Evolutionary conservation across 2,329 filamentous ascomycete species (phyloP).

Genomic region (Paramyrothecium sp.): DNA sequence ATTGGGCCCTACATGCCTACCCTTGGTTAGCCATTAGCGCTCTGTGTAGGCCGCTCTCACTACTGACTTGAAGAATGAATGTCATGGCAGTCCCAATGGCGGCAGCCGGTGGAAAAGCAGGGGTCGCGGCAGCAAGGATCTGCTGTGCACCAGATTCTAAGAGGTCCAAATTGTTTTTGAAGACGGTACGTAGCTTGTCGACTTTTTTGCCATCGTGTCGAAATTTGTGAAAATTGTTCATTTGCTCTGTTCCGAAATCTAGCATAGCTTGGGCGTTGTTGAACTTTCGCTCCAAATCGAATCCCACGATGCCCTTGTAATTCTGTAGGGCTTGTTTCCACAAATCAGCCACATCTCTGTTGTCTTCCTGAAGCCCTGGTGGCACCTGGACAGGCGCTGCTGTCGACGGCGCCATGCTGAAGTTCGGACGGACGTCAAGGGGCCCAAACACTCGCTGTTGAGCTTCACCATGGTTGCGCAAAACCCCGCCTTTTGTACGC

Average conservation of each 20-base stretch:
- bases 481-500: too few relatives aligned
- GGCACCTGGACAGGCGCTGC: not conserved
- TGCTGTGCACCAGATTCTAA: conserved; percentile 26
- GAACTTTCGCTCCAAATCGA: conserved; percentile 26
- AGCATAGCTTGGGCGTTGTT: conserved; percentile 22
- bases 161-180: conserved; percentile 24
- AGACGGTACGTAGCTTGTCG: conserved; percentile 26
- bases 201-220: conserved; percentile 30
- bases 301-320: conserved; percentile 30
- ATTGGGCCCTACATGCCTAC: conserved; percentile 24
- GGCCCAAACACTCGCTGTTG: too few relatives aligned
- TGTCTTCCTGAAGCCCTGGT: conserved; percentile 20
- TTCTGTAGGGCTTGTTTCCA: conserved; percentile 29
- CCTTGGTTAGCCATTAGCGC: not conserved
- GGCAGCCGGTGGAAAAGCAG: conserved; percentile 28
- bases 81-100: conserved; percentile 32
- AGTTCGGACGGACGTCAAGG: too few relatives aligned
- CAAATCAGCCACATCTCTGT: conserved; percentile 25
- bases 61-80: conserved; percentile 23
- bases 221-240: conserved; percentile 29
- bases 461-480: too few relatives aligned
- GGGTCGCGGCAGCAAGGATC: conserved; percentile 23
- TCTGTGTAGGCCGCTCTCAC: not conserved
- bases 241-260: conserved; percentile 23
- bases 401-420: not conserved